Evolutionary conservation across 2,329 filamentous ascomycete species (phyloP).

Genomic region (Botrytis deweyae): DNA sequence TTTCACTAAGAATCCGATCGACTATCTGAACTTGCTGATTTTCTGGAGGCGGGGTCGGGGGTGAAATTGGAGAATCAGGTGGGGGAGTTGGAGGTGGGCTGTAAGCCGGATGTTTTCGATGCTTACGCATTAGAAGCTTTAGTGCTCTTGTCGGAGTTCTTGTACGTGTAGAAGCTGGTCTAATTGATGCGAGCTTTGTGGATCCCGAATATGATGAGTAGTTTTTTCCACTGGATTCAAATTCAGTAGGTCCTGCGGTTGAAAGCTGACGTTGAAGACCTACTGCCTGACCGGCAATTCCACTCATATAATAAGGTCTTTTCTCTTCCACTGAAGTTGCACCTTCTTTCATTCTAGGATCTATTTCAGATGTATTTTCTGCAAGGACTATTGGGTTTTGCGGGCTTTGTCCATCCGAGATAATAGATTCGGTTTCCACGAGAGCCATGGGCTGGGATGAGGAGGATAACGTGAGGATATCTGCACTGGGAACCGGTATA

Average conservation of each 20-base stretch:
- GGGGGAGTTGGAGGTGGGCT: neutral
- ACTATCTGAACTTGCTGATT: neutral
- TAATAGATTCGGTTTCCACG: neutral
- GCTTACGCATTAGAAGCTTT: neutral
- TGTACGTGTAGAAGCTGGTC: neutral
- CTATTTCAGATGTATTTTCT: neutral
- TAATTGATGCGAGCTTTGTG: neutral
- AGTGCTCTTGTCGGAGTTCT: neutral
- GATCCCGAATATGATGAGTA: neutral
- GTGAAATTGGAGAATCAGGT: too few relatives aligned
- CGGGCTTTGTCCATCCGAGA: neutral
- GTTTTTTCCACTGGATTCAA: neutral
- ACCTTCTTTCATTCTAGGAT: accelerated
- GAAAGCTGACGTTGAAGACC: too few relatives aligned
- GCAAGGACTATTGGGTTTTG: accelerated
- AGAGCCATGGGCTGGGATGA: neutral
- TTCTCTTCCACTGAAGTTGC: neutral
- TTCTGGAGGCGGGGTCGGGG: neutral
- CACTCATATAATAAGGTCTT: neutral
- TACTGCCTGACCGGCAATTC: neutral
- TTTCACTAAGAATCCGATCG: neutral
- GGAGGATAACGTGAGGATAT: neutral
- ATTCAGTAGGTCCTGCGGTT: neutral
- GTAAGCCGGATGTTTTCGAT: neutral
- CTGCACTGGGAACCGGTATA: too few relatives aligned